These are phyloP conservation scores for Ephemerocybe angulata DNA, from an alignment of 768 basidiomycete genomes.

Conservation along the genomic window DNA sequence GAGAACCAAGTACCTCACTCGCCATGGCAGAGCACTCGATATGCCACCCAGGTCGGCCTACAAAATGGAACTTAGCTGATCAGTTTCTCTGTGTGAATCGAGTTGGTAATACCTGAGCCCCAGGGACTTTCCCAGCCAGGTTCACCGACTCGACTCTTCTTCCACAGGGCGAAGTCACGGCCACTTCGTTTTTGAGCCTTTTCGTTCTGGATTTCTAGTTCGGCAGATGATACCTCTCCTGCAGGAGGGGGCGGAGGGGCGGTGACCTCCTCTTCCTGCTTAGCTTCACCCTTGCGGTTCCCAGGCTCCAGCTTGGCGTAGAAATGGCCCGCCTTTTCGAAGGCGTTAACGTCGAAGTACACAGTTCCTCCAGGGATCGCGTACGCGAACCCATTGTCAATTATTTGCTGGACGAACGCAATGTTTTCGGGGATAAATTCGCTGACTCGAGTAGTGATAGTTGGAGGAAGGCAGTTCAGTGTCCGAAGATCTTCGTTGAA, in stretches of 20 bases:
- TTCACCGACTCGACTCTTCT: slow-evolving; percentile 93
- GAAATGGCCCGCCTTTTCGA: slow-evolving; percentile 74
- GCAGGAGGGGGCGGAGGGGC: background rate
- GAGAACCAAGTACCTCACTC: slow-evolving; percentile 79
- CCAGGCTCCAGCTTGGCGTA: slow-evolving; percentile 92
- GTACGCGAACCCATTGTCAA: slow-evolving; percentile 82
- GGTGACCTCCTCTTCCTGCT: slow-evolving; percentile 9
- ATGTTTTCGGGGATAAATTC: slow-evolving; percentile 97
- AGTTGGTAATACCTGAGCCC: slow-evolving; percentile 44
- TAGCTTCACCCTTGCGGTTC: slow-evolving; percentile 9
- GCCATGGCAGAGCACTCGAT: slow-evolving; percentile 99
- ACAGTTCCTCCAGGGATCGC: slow-evolving; percentile 66
- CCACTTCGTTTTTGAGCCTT: slow-evolving; percentile 8
- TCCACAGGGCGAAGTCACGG: slow-evolving; percentile 94
- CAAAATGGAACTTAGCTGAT: slow-evolving; percentile 7
- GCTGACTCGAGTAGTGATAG: slow-evolving; percentile 90
- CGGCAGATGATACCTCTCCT: background rate
- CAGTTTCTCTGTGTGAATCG: background rate
- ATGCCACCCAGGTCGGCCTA: slow-evolving; percentile 95
- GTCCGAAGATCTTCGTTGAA: slow-evolving; percentile 92
- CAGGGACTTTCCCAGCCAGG: slow-evolving; percentile 96
- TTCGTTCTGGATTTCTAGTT: slow-evolving; percentile 8
- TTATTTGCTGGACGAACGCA: slow-evolving; percentile 78
- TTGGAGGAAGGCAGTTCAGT: slow-evolving; percentile 83
- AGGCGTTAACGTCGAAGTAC: slow-evolving; percentile 85